Evolutionary conservation across 805 yeast genomes (phyloP), one percentile per base, ranked within the genome.

Genomic region (Candida pini): DNA sequence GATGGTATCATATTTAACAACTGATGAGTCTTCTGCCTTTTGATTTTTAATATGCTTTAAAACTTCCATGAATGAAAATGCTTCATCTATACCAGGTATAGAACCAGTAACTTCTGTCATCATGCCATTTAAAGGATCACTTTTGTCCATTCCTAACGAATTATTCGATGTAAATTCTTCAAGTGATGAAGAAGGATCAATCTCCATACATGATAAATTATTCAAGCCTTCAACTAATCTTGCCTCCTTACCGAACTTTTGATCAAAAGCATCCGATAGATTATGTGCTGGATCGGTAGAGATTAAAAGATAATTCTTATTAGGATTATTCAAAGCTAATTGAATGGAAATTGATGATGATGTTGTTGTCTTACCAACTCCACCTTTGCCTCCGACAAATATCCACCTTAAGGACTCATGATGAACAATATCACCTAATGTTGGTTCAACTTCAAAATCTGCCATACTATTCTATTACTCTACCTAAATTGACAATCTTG

Each of bases 241-340:
- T 3, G 99, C 97, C 48, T 92, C 98, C 57, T 92, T 92, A 51
- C 95, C 95, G 56, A 92, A 92, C 58, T 92, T 92, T 60, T 92
- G 98, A 58, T 96, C 96, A 64, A 92, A 92, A 3, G 98, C 98
- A 61, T 92, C 99, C 27, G 95, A 83, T 49, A 92, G 70, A 57
- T 92, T 92, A 63, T 92, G 99, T 4, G 99, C 99, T 9, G 99
- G 99, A 63, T 92, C 99, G 1, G 97, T 89, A 21, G 96, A 89
- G 51, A 92, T 92, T 49, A 92, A 68, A 42, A 92, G 68, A 48
- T 87, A 94, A 49, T 83, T 81, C 46, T 87, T 89, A 13, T 60
- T 45, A 23, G 95, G 94, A 55, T 94, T 81, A 38, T 73, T 68
- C 41, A 83, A 62, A 13, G 98, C 97, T 58, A 92, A 73, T 63